Evolutionary conservation across 1,284 basidiomycete genomes (phyloP).

Genomic region (Ceratobasidium sp.): DNA sequence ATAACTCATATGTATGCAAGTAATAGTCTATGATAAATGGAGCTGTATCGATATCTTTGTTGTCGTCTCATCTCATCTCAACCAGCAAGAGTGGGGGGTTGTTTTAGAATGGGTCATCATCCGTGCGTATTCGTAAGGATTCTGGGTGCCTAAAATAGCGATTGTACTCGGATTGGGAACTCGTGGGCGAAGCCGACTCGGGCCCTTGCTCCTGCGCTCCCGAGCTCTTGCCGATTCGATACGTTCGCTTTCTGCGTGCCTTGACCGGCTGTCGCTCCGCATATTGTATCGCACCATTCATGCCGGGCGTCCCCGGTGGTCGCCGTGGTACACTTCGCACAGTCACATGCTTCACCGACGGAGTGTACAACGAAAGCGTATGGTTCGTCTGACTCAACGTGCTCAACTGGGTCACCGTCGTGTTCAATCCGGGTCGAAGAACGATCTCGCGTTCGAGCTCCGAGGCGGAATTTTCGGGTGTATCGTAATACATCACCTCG

Average conservation of each 20-base stretch:
- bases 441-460: constrained; percentile 58
- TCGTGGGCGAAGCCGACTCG: constrained; percentile 43
- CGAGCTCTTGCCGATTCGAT: constrained; percentile 65
- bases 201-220: constrained; percentile 22
- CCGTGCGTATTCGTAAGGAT: constrained; percentile 21
- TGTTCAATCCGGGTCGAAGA: constrained; percentile 72
- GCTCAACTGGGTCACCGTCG: constrained; percentile 80
- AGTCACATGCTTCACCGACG: constrained; percentile 86
- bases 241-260: constrained; percentile 78
- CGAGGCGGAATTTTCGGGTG: constrained; percentile 44
- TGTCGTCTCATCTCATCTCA: constrained; percentile 5
- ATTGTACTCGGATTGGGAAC: constrained; percentile 37
- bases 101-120: constrained; percentile 26
- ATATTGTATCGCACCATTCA: constrained; percentile 45
- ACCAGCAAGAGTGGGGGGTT: constrained; percentile 15
- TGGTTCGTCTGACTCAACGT: constrained; percentile 87
- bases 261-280: constrained; percentile 66
- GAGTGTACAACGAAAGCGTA: constrained; percentile 89
- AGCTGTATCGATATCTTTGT: constrained; percentile 20
- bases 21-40: constrained; percentile 19
- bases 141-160: constrained; percentile 33
- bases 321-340: constrained; percentile 81
- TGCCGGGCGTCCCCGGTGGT: constrained; percentile 50
- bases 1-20: constrained; percentile 1
- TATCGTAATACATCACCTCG: constrained; percentile 41